Conservation (phyloP, 371 early-diverging fungal species). For the Cokeromyces recurvatus region DNA sequence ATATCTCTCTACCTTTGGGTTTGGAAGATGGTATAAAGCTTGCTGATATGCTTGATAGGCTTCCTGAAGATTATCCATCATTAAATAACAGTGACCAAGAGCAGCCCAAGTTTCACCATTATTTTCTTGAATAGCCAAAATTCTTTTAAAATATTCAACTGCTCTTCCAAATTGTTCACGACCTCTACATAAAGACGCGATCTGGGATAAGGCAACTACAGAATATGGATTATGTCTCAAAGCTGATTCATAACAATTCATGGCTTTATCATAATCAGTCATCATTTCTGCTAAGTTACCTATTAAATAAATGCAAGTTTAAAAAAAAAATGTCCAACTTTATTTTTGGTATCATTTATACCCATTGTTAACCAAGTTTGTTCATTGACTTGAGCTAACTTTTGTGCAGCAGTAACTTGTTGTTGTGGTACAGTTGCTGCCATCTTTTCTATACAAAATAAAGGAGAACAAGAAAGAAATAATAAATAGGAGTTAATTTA, state of each 20-base stretch:
- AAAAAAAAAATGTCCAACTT: no score
- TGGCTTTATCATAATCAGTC: slow-evolving; percentile 76
- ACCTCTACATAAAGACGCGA: slow-evolving; percentile 66
- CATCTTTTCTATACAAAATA: slow-evolving; percentile 6
- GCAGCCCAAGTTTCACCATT: slow-evolving; percentile 92
- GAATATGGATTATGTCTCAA: slow-evolving; percentile 89
- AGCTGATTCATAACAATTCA: slow-evolving; percentile 79
- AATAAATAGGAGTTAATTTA: neutral
- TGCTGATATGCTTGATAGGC: slow-evolving; percentile 92
- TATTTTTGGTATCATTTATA: no score
- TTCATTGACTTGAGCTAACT: slow-evolving; percentile 61
- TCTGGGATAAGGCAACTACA: slow-evolving; percentile 65
- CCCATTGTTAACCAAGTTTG: slow-evolving; percentile 74
- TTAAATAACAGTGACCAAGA: slow-evolving; percentile 88
- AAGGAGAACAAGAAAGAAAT: no score
- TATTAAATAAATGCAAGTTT: no score
- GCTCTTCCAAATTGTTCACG: slow-evolving; percentile 60
- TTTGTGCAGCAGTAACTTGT: slow-evolving; percentile 47
- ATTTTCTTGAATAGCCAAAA: slow-evolving; percentile 63
- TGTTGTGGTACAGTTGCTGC: slow-evolving; percentile 26
- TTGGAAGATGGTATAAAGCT: slow-evolving; percentile 80
- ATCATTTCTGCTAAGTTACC: slow-evolving; percentile 67
- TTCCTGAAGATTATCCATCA: slow-evolving; percentile 87
- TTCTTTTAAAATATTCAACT: slow-evolving; percentile 2
- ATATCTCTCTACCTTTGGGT: no score